Base-by-base conservation (phyloP, 2,329 filamentous ascomycete genomes). In the Pyricularia sp. region DNA sequence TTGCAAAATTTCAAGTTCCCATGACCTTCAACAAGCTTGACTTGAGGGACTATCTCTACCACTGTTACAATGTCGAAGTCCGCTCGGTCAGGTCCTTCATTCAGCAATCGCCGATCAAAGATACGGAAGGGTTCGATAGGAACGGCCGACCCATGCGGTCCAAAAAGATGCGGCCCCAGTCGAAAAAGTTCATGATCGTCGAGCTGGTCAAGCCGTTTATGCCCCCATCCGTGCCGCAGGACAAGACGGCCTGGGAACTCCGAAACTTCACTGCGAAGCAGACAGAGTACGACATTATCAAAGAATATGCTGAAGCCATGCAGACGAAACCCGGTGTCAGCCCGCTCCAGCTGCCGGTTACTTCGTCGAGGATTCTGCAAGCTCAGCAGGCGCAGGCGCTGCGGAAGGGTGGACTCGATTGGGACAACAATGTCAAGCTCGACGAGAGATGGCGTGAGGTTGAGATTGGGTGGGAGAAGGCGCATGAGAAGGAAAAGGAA, bases 1-100 rank as follows among this genome's bases (percentile, higher is more conserved):
- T 92, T 78, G 95, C 94, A 72, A 90, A 89, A 75, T 99, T 99
- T 87, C 85, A 90, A 75, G 94, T 97, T 36, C 95, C 95, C 12
- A 86, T 98, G 74, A 89, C 87, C 74, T 93, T 97, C 84, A 97
- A 93, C 84, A 99, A 99, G 82, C 90, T 98, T 79, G 95, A 99
- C 79, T 82, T 99, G 61, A 92, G 93, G 79, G 94, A 97, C 82
- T 99, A 98, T 83, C 90, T 99, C 71, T 92, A 88, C 82, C 89
- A 97, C 79, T 86, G 87, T 63, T 99, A 99, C 84, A 85, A 86
- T 70, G 89, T 98, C 71, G 85, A 89, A 72, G 87, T 90, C 68
- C 82, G 87, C 68, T 84, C 84, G 72, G 88, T 98, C 71, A 91
- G 94, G 71, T 93, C 92, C 68, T 94, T 98, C 76, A 89, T 92